A percentile compares a stretch with the other conserved stretches of the same genome.
Evolutionary conservation across 2,329 filamentous ascomycete genomes (phyloP).

Genomic region (Sporothrix variecibatus): DNA sequence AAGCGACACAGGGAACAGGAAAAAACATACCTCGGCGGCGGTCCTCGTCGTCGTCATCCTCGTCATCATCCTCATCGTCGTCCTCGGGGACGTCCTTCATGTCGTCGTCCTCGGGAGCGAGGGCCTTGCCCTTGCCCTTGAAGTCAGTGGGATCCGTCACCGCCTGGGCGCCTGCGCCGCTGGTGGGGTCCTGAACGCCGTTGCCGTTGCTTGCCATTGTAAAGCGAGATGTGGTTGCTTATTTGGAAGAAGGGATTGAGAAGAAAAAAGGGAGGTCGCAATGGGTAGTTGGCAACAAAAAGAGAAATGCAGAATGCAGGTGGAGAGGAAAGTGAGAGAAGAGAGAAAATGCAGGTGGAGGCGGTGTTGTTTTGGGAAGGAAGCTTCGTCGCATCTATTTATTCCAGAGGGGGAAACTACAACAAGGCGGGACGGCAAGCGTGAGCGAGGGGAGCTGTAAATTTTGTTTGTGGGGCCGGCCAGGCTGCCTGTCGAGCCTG

Average conservation of each 20-base stretch:
- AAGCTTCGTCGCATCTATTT: slow-evolving; percentile 23
- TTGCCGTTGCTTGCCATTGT: slow-evolving; percentile 53
- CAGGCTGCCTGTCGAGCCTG: slow-evolving; percentile 18
- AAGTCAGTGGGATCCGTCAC: slow-evolving; percentile 37
- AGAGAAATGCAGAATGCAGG: neutral
- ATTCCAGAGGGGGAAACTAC: slow-evolving; percentile 18
- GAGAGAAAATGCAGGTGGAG: slow-evolving; percentile 12
- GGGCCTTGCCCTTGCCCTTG: slow-evolving; percentile 82
- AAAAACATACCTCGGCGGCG: slow-evolving; percentile 35
- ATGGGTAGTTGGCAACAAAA: slow-evolving; percentile 1
- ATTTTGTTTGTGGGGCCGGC: slow-evolving; percentile 22
- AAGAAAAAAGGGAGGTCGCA: neutral
- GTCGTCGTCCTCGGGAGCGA: slow-evolving; percentile 51
- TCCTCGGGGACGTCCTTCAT: slow-evolving; percentile 69
- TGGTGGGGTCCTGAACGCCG: slow-evolving; percentile 49
- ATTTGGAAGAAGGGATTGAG: neutral
- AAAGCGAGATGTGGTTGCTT: neutral
- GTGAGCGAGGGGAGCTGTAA: slow-evolving; percentile 15
- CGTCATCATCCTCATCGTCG: slow-evolving; percentile 68
- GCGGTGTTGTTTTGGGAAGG: slow-evolving; percentile 13
- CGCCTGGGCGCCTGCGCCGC: slow-evolving; percentile 35
- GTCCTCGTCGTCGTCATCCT: slow-evolving; percentile 66
- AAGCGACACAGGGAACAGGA: neutral
- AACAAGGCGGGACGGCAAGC: neutral
- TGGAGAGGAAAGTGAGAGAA: neutral